Base-by-base conservation (phyloP, 768 basidiomycete species). In the Tricholoma matsutake region DNA sequence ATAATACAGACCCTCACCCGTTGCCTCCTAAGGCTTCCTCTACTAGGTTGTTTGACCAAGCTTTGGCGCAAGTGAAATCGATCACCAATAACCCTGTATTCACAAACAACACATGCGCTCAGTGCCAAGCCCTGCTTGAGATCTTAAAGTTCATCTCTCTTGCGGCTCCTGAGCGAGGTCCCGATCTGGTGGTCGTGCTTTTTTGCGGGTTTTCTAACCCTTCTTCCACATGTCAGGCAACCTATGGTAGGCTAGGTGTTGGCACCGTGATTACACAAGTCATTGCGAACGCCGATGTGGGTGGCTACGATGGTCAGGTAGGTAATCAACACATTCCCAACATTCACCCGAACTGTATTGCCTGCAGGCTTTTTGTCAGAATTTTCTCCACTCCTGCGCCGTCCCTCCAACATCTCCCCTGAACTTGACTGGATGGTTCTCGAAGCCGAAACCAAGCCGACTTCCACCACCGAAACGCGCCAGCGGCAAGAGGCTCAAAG, bases 291-390 rank as follows among this genome's bases (percentile, higher is more conserved):
- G 86, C 89, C 6, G 83, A 92, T 66, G 83, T 87, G 2, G 85
- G 84, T 11, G 88, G 88, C 5, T 84, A 83, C 58, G 90, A 92
- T 65, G 90, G 90, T 13, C 86, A 89, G 79, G 87, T 88, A 32
- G 68, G 63, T 37, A 28, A 52, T 54, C 63, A 49, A 34, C 13
- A 14, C 16, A 56, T 52, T 34, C 25, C 58, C 20, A 39, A n/a
- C 29, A 16, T 54, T 51, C 43, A 39, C 18, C 31, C 4, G 47
- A 32, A 2, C n/a, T 11, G 20, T 20, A 47, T 65, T 20, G 3
- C 39, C 32, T 13, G 13, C 54, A 86, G 86, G 73, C 81, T 43
- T 69, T 88, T 51, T 90, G 88, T 70, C 73, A 84, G 43, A 82
- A 84, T 69, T 87, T 89, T 70, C 70, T 87, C 13, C 63, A 59